Evolutionary conservation across 2,329 filamentous ascomycete genomes (phyloP).

Genomic region (Exophiala sp.): DNA sequence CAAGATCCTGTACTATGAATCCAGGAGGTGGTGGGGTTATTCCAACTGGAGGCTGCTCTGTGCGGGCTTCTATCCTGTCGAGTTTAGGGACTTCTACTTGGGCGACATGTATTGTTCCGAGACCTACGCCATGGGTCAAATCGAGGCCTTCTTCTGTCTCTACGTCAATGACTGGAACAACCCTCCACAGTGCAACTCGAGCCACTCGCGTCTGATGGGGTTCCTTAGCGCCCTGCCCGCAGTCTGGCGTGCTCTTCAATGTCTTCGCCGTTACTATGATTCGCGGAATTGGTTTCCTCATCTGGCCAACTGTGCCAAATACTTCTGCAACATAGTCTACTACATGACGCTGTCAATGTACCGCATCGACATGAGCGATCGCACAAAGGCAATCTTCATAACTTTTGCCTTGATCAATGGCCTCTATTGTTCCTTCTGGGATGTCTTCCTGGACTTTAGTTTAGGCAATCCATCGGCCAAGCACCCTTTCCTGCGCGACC

Average conservation of each 20-base stretch:
- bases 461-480: conserved; percentile 73
- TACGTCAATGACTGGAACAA: conserved; percentile 76
- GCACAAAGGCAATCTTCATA: conserved; percentile 69
- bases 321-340: conserved; percentile 75
- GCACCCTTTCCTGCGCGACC: conserved; percentile 67
- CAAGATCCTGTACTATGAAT: conserved; percentile 69
- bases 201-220: conserved; percentile 74
- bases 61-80: conserved; percentile 85
- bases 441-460: conserved; percentile 94
- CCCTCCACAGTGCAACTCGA: conserved; percentile 77
- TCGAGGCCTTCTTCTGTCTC: conserved; percentile 90
- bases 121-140: conserved; percentile 84
- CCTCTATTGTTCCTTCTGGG: conserved; percentile 85
- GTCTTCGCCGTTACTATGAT: conserved; percentile 82
- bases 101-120: conserved; percentile 97
- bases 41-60: conserved; percentile 85
- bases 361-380: conserved; percentile 60
- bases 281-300: conserved; percentile 87
- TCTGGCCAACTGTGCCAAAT: conserved; percentile 88
- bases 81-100: conserved; percentile 95
- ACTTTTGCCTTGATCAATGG: conserved; percentile 77
- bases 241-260: conserved; percentile 88
- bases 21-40: conserved; percentile 80
- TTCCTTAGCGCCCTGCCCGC: conserved; percentile 81
- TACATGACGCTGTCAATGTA: conserved; percentile 78